These are phyloP conservation scores for Neurospora tetrasperma DNA, from an alignment of 495 filamentous ascomycete genomes.

Conservation along the genomic window DNA sequence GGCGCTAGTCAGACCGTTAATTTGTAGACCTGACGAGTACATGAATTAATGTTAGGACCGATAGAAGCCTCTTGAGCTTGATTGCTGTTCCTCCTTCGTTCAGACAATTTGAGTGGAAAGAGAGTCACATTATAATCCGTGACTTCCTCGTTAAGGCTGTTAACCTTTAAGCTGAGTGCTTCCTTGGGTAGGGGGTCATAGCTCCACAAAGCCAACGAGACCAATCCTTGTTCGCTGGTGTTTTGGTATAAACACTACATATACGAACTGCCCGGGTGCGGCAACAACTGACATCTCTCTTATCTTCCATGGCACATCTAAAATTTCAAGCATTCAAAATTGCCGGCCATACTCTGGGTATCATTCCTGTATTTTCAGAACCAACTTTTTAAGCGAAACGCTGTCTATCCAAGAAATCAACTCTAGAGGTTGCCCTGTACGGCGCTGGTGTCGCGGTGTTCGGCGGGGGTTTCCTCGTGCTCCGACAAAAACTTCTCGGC, in stretches of 20 bases:
- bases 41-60: too few relatives aligned
- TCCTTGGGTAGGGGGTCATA: neutral
- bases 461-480: slow-evolving; percentile 43
- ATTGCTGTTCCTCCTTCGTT: neutral
- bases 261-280: neutral
- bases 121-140: neutral
- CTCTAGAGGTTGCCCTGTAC: slow-evolving; percentile 24
- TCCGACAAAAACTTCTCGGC: slow-evolving; percentile 88
- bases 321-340: neutral
- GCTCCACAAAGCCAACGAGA: neutral
- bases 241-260: neutral
- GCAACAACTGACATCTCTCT: neutral
- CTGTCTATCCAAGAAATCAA: slow-evolving; percentile 2
- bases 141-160: neutral
- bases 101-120: neutral
- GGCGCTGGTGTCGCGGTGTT: slow-evolving; percentile 10
- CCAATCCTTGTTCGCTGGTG: neutral
- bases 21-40: too few relatives aligned
- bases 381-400: neutral
- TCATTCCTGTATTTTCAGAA: neutral
- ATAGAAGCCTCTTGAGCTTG: neutral
- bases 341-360: neutral
- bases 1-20: too few relatives aligned
- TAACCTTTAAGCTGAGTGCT: neutral
- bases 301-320: slow-evolving; percentile 5